Evolutionary conservation across 2,329 filamentous ascomycete species (phyloP).

Genomic region (Helicocarpus griseus): DNA sequence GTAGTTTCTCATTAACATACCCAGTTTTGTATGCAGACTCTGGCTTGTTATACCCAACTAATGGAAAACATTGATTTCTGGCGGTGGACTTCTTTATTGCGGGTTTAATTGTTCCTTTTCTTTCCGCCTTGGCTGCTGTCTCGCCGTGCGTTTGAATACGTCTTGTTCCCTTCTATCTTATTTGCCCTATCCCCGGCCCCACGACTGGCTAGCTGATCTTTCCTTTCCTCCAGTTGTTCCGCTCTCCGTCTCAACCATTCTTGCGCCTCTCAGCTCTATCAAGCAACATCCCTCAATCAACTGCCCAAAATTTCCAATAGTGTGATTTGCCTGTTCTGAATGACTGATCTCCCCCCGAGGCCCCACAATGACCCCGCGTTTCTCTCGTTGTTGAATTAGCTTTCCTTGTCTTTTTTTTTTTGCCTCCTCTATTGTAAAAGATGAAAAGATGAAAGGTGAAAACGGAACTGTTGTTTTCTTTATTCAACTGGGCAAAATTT

Average conservation of each 20-base stretch:
- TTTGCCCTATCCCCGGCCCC: background rate
- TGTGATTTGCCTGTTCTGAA: background rate
- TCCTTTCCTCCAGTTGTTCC: too few relatives aligned
- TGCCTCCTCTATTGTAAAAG: background rate
- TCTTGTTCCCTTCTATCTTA: background rate
- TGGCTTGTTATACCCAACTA: background rate
- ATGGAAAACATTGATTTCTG: constrained; percentile 1
- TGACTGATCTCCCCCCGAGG: background rate
- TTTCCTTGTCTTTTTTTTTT: background rate
- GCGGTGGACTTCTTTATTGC: background rate
- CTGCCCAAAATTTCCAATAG: background rate
- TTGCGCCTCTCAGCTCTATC: background rate
- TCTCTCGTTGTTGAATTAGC: background rate
- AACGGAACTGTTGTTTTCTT: background rate
- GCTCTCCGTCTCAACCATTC: background rate
- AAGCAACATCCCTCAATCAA: too few relatives aligned
- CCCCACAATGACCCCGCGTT: background rate
- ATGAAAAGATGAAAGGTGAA: background rate
- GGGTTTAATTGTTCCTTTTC: background rate
- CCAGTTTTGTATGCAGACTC: background rate
- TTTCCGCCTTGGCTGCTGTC: background rate
- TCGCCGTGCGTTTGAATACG: background rate
- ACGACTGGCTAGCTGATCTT: too few relatives aligned
- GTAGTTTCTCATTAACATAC: background rate
- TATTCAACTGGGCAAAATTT: background rate